These are phyloP conservation scores for Coemansia furcata DNA, from an alignment of 192 early-diverging fungal genomes.

Conservation along the genomic window DNA sequence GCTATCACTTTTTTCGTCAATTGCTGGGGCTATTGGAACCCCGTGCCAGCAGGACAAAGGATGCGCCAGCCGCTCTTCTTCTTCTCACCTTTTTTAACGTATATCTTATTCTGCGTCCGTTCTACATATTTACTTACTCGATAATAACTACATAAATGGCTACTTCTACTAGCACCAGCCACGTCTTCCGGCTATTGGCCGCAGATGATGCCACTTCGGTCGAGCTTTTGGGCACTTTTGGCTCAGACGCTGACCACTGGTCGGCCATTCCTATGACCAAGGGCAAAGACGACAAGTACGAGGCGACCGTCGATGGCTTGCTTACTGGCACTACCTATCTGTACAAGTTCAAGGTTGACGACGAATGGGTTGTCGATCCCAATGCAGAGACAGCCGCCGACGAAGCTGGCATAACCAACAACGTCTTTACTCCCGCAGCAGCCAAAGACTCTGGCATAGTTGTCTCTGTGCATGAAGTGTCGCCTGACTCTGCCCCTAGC, in stretches of 20 bases:
- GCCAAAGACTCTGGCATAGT: neutral
- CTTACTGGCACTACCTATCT: constrained; percentile 9
- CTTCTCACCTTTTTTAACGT: neutral
- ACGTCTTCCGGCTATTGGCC: constrained; percentile 22
- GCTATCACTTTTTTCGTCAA: neutral
- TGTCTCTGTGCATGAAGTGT: neutral
- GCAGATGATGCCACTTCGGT: constrained; percentile 15
- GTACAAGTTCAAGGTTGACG: constrained; percentile 50
- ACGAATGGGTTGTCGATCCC: constrained; percentile 41
- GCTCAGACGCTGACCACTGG: constrained; percentile 27
- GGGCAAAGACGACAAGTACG: constrained; percentile 12
- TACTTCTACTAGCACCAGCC: constrained; percentile 9
- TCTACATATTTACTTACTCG: neutral
- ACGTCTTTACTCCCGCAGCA: constrained; percentile 9
- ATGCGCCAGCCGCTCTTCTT: neutral
- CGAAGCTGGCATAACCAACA: constrained; percentile 39
- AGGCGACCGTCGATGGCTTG: constrained; percentile 21
- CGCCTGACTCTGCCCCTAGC: neutral
- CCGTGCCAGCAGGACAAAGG: neutral
- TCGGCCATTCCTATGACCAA: constrained; percentile 35
- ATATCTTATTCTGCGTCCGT: neutral
- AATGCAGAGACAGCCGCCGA: constrained; percentile 21
- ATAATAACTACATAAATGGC: neutral
- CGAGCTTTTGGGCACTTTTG: constrained; percentile 49
- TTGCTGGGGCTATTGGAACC: neutral